phyloP scores from a whole-genome alignment of 2,329 filamentous ascomycete genomes.

The Botrytis fabae region DNA sequence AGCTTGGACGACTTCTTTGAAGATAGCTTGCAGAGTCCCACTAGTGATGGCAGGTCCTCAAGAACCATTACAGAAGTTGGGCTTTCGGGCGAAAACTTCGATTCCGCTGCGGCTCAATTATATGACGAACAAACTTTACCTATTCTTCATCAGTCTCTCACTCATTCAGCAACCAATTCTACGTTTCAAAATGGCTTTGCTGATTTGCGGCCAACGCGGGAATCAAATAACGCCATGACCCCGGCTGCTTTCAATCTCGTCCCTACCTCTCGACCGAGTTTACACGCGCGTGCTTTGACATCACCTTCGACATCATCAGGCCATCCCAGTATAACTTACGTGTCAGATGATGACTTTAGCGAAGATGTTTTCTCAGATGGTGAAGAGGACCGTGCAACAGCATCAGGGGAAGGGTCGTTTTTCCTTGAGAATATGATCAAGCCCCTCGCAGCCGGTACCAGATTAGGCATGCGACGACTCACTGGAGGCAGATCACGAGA shows the following conservation, averaged over 20 bases:
- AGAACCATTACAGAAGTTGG: conserved; percentile 64
- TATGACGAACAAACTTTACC: conserved; percentile 94
- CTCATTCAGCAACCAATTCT: conserved; percentile 65
- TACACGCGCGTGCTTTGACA: conserved; percentile 82
- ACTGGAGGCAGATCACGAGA: conserved; percentile 53
- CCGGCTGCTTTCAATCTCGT: conserved; percentile 56
- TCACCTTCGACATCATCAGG: conserved; percentile 67
- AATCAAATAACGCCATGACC: conserved; percentile 63
- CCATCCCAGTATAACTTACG: conserved; percentile 59
- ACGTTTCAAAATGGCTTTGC: conserved; percentile 88
- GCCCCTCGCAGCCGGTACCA: conserved; percentile 56
- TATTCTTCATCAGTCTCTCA: conserved; percentile 80
- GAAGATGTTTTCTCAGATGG: conserved; percentile 80
- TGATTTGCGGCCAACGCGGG: conserved; percentile 65
- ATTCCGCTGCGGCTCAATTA: conserved; percentile 70
- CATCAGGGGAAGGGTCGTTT: conserved; percentile 46
- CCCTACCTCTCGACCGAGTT: conserved; percentile 58
- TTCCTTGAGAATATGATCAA: conserved; percentile 63
- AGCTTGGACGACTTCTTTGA: conserved; percentile 83
- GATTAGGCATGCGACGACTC: conserved; percentile 60
- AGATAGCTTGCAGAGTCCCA: conserved; percentile 57
- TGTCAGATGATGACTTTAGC: conserved; percentile 73
- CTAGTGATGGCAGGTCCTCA: conserved; percentile 61
- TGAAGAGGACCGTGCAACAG: conserved; percentile 53
- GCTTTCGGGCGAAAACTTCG: conserved; percentile 64